These are phyloP conservation scores for Russula sp. DNA, from an alignment of 768 basidiomycete species.

Conservation along the genomic window DNA sequence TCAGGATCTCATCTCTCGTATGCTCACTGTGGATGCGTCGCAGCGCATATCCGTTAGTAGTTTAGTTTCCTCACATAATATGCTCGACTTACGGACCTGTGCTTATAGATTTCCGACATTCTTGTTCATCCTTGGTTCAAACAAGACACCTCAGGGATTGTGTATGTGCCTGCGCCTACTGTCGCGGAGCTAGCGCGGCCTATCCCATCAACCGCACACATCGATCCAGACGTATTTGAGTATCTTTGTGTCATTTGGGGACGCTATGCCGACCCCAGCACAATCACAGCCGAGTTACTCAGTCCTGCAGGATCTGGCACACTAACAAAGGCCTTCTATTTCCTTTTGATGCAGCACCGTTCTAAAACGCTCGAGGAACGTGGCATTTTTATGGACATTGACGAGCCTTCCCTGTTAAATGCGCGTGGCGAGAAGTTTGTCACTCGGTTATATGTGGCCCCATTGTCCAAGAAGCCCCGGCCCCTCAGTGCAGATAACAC, in stretches of 20 bases:
- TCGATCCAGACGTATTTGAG: constrained; percentile 73
- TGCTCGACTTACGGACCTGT: constrained; percentile 3
- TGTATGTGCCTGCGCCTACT: constrained; percentile 43
- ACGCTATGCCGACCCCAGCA: constrained; percentile 57
- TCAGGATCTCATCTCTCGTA: constrained; percentile 75
- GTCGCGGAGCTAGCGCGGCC: constrained; percentile 60
- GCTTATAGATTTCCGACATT: constrained; percentile 76
- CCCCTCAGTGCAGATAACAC: constrained; percentile 24
- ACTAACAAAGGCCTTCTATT: constrained; percentile 87
- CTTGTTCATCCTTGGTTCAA: constrained; percentile 81
- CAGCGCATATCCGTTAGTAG: constrained; percentile 71
- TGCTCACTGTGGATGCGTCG: constrained; percentile 85
- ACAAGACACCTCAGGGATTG: constrained; percentile 48
- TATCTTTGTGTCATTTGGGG: constrained; percentile 85
- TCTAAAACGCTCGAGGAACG: constrained; percentile 59
- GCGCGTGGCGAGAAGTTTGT: constrained; percentile 37
- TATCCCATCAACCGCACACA: constrained; percentile 60
- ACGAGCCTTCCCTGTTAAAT: constrained; percentile 33
- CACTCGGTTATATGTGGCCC: constrained; percentile 45
- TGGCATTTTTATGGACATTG: constrained; percentile 44
- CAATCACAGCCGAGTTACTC: constrained; percentile 63
- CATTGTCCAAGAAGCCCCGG: constrained; percentile 38
- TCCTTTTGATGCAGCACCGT: constrained; percentile 72
- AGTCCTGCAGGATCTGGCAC: constrained; percentile 66
- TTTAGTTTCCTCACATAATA: background rate